Percentiles rank a stretch among this genome's conserved stretches.
phyloP scores from a whole-genome alignment of 192 early-diverging fungal species.

The Linnemannia schmuckeri region DNA sequence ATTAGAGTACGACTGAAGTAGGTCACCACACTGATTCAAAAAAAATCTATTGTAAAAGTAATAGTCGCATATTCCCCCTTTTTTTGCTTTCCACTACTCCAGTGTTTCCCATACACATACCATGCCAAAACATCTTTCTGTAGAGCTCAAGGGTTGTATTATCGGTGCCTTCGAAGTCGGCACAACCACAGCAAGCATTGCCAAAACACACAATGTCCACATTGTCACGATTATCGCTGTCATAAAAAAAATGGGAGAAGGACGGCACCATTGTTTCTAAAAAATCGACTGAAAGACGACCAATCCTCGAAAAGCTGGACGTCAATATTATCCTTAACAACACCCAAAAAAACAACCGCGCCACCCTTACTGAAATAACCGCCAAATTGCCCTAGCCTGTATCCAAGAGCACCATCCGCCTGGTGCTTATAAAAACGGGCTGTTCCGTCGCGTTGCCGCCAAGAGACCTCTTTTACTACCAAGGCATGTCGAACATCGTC shows the following conservation, averaged over 20 bases:
- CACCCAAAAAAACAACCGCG: not conserved
- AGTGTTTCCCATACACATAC: too few relatives aligned
- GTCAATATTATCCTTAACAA: not conserved
- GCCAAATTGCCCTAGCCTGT: not conserved
- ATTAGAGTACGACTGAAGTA: too few relatives aligned
- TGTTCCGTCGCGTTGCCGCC: not conserved
- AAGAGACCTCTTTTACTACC: not conserved
- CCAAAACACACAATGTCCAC: not conserved
- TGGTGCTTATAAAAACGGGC: not conserved
- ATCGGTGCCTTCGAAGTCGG: not conserved
- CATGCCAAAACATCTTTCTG: not conserved
- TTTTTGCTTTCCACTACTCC: too few relatives aligned
- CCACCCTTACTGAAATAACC: constrained; percentile 10
- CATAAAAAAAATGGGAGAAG: constrained; percentile 14
- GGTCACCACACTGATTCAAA: too few relatives aligned
- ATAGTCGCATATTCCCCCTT: too few relatives aligned
- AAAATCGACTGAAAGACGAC: constrained; percentile 5
- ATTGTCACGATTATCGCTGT: not conserved
- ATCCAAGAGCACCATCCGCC: not conserved
- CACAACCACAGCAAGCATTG: not conserved
- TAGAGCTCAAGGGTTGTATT: not conserved
- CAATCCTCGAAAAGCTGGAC: not conserved
- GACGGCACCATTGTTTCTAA: constrained; percentile 18
- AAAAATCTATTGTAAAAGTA: too few relatives aligned
- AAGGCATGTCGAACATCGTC: constrained; percentile 5